Percentiles rank a stretch among this genome's conserved stretches.
These are phyloP conservation scores for Coniosporium tulheliwenetii DNA, from an alignment of 2,329 filamentous ascomycete species.

Conservation along the genomic window DNA sequence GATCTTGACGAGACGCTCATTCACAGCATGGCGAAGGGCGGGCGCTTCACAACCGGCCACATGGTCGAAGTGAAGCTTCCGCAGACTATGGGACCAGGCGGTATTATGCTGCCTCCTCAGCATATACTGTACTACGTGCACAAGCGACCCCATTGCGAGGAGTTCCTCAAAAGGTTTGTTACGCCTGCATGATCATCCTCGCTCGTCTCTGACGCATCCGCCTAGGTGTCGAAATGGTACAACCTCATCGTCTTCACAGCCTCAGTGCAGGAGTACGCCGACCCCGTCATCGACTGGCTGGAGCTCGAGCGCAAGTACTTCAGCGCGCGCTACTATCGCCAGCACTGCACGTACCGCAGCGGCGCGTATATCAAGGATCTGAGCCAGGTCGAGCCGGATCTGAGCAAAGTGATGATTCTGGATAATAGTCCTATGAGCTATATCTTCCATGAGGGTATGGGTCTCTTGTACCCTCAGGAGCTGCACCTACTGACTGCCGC, in stretches of 20 bases:
- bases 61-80: constrained; percentile 96
- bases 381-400: constrained; percentile 85
- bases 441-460: constrained; percentile 86
- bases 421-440: constrained; percentile 98
- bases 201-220: neutral
- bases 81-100: constrained; percentile 51
- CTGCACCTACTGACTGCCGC: neutral
- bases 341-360: constrained; percentile 91
- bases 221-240: constrained; percentile 86
- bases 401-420: constrained; percentile 97
- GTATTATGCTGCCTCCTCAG: constrained; percentile 60
- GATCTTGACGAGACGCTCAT: constrained; percentile 96
- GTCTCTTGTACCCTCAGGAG: neutral
- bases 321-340: constrained; percentile 80
- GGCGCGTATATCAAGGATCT: constrained; percentile 98
- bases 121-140: constrained; percentile 98
- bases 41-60: constrained; percentile 87
- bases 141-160: constrained; percentile 91
- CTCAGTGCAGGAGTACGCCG: constrained; percentile 94
- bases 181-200: neutral
- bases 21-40: constrained; percentile 93
- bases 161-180: constrained; percentile 71
- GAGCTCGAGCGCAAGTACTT: constrained; percentile 97
- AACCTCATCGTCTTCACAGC: constrained; percentile 94
- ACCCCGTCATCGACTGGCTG: constrained; percentile 97